Percentiles rank a stretch among this genome's conserved stretches.
phyloP scores from a whole-genome alignment of 2,329 filamentous ascomycete genomes.

The Trematosphaeria pertusa region DNA sequence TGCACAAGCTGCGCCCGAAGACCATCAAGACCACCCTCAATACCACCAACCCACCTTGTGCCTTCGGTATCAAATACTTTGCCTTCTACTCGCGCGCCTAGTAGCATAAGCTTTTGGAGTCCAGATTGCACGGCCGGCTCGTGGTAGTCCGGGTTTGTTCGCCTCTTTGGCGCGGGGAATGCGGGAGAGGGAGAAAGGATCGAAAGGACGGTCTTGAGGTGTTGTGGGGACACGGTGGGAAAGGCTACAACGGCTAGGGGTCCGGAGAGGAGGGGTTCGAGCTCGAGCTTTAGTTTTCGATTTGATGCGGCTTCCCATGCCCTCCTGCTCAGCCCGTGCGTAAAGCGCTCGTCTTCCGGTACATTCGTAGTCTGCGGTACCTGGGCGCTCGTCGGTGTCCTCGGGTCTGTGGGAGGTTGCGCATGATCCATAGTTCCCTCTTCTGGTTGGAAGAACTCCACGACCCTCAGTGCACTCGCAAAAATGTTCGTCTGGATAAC shows the following conservation, averaged over 20 bases:
- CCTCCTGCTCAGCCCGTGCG: slow-evolving; percentile 65
- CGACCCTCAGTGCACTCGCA: slow-evolving; percentile 79
- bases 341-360: slow-evolving; percentile 60
- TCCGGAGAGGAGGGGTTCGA: slow-evolving; percentile 80
- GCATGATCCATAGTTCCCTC: slow-evolving; percentile 24
- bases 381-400: slow-evolving; percentile 41
- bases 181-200: slow-evolving; percentile 75
- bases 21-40: slow-evolving; percentile 81
- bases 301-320: slow-evolving; percentile 60
- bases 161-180: slow-evolving; percentile 80
- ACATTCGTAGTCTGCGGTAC: slow-evolving; percentile 38
- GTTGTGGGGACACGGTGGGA: slow-evolving; percentile 80
- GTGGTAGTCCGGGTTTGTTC: slow-evolving; percentile 79
- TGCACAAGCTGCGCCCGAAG: slow-evolving; percentile 81
- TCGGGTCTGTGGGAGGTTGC: slow-evolving; percentile 39
- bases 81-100: slow-evolving; percentile 87
- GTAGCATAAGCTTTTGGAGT: slow-evolving; percentile 82
- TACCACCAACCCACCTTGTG: slow-evolving; percentile 74
- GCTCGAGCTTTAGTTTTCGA: slow-evolving; percentile 62
- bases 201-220: slow-evolving; percentile 81
- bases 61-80: slow-evolving; percentile 81
- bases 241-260: slow-evolving; percentile 82
- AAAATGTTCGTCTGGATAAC: slow-evolving; percentile 91
- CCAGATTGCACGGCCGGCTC: slow-evolving; percentile 80
- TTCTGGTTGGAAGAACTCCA: slow-evolving; percentile 73